A percentile compares a stretch with the other conserved stretches of the same genome.
Conservation (phyloP, 352 stramenopile species). For the Pythium guiyangense region DNA sequence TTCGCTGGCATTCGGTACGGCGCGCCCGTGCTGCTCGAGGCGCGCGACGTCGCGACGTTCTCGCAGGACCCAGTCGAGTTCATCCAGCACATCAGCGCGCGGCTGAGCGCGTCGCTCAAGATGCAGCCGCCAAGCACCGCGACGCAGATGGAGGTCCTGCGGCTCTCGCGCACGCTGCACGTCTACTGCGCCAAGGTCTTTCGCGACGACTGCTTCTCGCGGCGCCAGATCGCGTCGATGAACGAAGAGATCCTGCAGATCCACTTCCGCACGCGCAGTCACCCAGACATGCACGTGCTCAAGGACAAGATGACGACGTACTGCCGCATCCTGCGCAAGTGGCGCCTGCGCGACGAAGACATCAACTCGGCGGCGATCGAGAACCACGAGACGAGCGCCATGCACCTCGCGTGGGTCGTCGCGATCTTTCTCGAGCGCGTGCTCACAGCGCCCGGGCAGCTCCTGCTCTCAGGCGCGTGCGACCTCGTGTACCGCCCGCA, state of each 20-base stretch:
- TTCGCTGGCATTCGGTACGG: conserved; percentile 61
- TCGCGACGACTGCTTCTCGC: conserved; percentile 65
- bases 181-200: conserved; percentile 66
- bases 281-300: conserved; percentile 62
- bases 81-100: conserved; percentile 54
- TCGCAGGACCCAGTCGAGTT: conserved; percentile 51
- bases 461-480: conserved; percentile 43
- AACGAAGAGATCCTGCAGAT: conserved; percentile 81
- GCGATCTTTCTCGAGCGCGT: conserved; percentile 34
- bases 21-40: conserved; percentile 54
- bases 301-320: conserved; percentile 63
- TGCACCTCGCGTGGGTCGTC: conserved; percentile 43
- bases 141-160: conserved; percentile 62
- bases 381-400: conserved; percentile 24
- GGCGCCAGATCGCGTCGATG: conserved; percentile 69
- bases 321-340: conserved; percentile 49
- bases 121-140: conserved; percentile 54
- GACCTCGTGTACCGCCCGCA: conserved; percentile 53
- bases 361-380: conserved; percentile 55
- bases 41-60: conserved; percentile 55
- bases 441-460: conserved; percentile 29
- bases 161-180: conserved; percentile 60
- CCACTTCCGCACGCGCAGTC: conserved; percentile 64
- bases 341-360: conserved; percentile 63
- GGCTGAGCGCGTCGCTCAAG: conserved; percentile 47